Evolutionary conservation across 2,329 filamentous ascomycete species (phyloP), one percentile per base, ranked within the genome.

Genomic region (Trichoderma sp.): DNA sequence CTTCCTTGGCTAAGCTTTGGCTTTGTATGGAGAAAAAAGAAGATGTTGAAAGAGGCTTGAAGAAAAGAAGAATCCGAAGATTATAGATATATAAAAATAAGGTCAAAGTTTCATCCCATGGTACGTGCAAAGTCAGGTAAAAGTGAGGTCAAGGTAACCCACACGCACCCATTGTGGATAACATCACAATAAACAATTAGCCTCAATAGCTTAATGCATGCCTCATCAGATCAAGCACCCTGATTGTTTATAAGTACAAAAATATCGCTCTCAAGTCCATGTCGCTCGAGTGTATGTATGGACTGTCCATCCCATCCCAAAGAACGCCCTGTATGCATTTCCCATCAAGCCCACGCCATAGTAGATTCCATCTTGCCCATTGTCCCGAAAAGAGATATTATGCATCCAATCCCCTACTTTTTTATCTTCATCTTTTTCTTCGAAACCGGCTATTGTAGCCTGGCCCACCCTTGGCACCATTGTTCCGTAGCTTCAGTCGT

Each of bases 401-500:
- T 14, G 27, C 52, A 13, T 16, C 6, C 43, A 27, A 24, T 24
- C 24, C 29, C 11, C 13, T 35, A 16, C 1, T 6, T 8, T 57
- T 71, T 35, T 16, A 2, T 6, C 11, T 57, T 71, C 69, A 81
- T 53, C 77, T 74, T 74, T 83, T 83, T 71, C 88, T 81, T 68
- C 87, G 83, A 76, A 90, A 91, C 65, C 83, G 83, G 76, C 87
- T 89, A 69, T 85, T 85, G 75, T 83, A 81, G 2, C 83, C 86
- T 24, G 86, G 82, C 4, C 87, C 87, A 1, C 88, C 88, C 77
- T 90, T 91, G n/a, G 86, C 80, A 4, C 88, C 88, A 3, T 83
- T 80, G 73, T 89, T 90, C 73, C 82, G 83, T 75, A 91, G 79
- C 81, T 91, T 91, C 70, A 91, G 77, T 68, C 87, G 81, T 77